Conservation (phyloP, 2,329 filamentous ascomycete genomes). For the Sporothrix dimorphospora region DNA sequence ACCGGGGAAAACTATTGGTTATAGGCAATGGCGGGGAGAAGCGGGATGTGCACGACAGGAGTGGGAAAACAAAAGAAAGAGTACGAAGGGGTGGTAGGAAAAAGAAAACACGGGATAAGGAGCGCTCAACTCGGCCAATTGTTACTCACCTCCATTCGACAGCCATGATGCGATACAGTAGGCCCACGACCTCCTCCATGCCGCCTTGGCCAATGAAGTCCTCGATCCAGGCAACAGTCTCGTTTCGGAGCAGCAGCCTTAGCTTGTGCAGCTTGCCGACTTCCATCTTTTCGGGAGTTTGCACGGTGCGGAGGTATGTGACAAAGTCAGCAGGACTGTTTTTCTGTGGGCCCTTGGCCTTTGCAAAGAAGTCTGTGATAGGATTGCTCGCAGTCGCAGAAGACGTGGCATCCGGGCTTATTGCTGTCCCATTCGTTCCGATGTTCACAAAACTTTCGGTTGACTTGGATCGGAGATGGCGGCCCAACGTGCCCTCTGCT, state of each 20-base stretch:
- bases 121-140: not conserved
- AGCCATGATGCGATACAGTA: conserved; percentile 89
- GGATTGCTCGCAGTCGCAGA: conserved; percentile 49
- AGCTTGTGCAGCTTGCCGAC: conserved; percentile 96
- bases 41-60: not conserved
- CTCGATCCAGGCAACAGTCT: conserved; percentile 95
- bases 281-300: conserved; percentile 81
- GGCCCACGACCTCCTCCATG: conserved; percentile 85
- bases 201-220: conserved; percentile 86
- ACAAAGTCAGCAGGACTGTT: conserved; percentile 84
- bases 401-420: conserved; percentile 52
- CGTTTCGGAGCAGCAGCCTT: conserved; percentile 83
- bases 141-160: conserved; percentile 85
- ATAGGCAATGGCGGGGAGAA: conserved; percentile 2
- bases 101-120: not conserved
- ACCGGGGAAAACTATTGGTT: not conserved
- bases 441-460: conserved; percentile 69
- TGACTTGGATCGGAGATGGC: conserved; percentile 72
- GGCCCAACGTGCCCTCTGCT: conserved; percentile 60
- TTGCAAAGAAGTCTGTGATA: conserved; percentile 55
- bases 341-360: conserved; percentile 73
- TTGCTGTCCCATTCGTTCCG: conserved; percentile 43
- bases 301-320: conserved; percentile 77
- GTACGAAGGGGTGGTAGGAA: not conserved
- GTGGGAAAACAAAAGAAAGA: not conserved